These are phyloP conservation scores for Fusarium compactum DNA, from an alignment of 2,329 filamentous ascomycete genomes.

Conservation along the genomic window DNA sequence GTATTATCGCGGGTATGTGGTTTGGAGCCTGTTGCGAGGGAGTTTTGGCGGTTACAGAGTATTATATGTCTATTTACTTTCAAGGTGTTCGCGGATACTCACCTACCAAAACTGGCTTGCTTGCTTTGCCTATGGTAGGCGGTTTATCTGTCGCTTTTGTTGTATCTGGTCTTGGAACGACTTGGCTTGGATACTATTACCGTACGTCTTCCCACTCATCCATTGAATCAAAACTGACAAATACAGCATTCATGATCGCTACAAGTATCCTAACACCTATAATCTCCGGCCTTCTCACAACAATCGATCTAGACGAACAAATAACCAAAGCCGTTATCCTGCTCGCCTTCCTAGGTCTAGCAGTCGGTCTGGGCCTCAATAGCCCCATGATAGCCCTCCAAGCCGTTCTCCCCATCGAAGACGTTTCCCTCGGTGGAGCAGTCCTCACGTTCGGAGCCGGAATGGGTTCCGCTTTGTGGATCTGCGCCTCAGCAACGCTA, in stretches of 20 bases:
- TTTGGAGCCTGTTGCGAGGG: constrained; percentile 41
- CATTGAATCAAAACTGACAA: neutral
- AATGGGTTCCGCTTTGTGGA: constrained; percentile 43
- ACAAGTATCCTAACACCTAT: constrained; percentile 38
- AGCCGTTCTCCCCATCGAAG: constrained; percentile 34
- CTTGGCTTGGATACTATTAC: constrained; percentile 43
- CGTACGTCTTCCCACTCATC: neutral
- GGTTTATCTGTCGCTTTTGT: constrained; percentile 31
- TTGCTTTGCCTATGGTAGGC: constrained; percentile 43
- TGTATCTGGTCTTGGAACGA: constrained; percentile 41
- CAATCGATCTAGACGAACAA: constrained; percentile 37
- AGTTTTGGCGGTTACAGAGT: constrained; percentile 40
- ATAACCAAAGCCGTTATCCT: constrained; percentile 37
- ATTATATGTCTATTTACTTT: constrained; percentile 47
- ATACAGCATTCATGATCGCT: constrained; percentile 41
- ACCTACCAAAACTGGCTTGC: constrained; percentile 31
- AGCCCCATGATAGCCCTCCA: constrained; percentile 40
- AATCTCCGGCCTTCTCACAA: constrained; percentile 41
- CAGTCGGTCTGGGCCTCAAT: constrained; percentile 42
- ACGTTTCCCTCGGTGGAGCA: constrained; percentile 43
- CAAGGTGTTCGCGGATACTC: constrained; percentile 43
- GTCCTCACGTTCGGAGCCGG: constrained; percentile 40
- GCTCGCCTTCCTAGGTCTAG: constrained; percentile 36
- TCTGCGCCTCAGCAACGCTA: constrained; percentile 43
- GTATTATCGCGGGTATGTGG: constrained; percentile 44